These are phyloP conservation scores for Globisporangium yorkense DNA, from an alignment of 352 stramenopile species.

Conservation along the genomic window DNA sequence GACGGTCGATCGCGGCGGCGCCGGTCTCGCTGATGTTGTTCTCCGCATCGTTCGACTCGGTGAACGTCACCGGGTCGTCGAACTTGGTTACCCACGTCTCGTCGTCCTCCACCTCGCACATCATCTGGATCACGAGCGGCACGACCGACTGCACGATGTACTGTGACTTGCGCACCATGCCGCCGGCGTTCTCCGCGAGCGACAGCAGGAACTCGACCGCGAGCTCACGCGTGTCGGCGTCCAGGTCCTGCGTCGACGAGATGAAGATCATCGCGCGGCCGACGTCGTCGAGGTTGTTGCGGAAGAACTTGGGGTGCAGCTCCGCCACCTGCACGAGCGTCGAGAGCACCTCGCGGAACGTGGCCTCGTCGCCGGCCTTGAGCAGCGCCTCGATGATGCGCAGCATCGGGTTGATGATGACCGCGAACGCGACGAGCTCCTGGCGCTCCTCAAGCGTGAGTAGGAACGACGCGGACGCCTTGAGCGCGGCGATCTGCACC, in stretches of 20 bases:
- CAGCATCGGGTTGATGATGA: slow-evolving; percentile 70
- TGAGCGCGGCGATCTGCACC: slow-evolving; percentile 68
- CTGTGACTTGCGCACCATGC: slow-evolving; percentile 75
- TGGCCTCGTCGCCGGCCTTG: slow-evolving; percentile 47
- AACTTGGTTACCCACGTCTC: slow-evolving; percentile 64
- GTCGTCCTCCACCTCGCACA: slow-evolving; percentile 80
- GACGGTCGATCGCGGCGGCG: slow-evolving; percentile 71
- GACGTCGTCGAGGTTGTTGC: slow-evolving; percentile 58
- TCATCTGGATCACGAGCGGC: slow-evolving; percentile 69
- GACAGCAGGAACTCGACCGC: slow-evolving; percentile 80
- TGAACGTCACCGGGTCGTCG: slow-evolving; percentile 76
- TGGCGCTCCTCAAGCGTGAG: slow-evolving; percentile 67
- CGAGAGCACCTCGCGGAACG: slow-evolving; percentile 67
- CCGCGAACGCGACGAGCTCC: slow-evolving; percentile 57
- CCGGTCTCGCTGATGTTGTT: slow-evolving; percentile 63
- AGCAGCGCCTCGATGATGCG: slow-evolving; percentile 70
- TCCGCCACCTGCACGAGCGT: slow-evolving; percentile 71
- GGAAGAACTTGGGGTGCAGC: slow-evolving; percentile 81
- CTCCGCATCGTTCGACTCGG: slow-evolving; percentile 53
- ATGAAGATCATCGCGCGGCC: slow-evolving; percentile 79
- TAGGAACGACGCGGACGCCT: slow-evolving; percentile 66
- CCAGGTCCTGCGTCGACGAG: slow-evolving; percentile 50
- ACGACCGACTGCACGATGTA: slow-evolving; percentile 62
- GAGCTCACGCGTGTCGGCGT: slow-evolving; percentile 71
- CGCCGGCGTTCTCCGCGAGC: slow-evolving; percentile 72